phyloP scores from a whole-genome alignment of 805 yeast genomes.

The Yarrowia sp. region DNA sequence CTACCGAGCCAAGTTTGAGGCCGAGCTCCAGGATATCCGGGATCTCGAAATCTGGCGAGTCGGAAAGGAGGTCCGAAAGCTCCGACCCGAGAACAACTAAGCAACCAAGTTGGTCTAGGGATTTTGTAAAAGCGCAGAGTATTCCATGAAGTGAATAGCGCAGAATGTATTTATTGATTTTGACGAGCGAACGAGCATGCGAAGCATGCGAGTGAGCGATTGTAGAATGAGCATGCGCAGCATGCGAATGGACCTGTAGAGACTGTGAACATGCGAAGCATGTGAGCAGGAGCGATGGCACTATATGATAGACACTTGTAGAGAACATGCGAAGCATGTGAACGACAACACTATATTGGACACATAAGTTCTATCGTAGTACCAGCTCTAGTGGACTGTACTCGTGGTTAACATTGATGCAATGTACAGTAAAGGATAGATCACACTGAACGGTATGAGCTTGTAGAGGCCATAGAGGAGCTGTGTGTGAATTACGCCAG shows the following conservation, averaged over 20 bases:
- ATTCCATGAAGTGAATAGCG: constrained; percentile 27
- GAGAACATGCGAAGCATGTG: too few species aligned
- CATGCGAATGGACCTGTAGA: background rate
- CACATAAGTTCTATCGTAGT: too few species aligned
- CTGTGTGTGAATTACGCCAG: too few species aligned
- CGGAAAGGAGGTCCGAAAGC: constrained; percentile 99
- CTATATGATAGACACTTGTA: too few species aligned
- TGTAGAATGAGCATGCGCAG: background rate
- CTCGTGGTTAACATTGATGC: too few species aligned
- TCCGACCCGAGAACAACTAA: constrained; percentile 98
- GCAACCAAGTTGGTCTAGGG: background rate
- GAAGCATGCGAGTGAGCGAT: background rate
- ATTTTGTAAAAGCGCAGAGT: constrained; percentile 3
- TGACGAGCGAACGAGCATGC: background rate
- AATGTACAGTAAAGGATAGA: too few species aligned
- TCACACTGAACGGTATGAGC: too few species aligned
- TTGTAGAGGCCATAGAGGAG: too few species aligned
- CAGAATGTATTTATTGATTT: constrained; percentile 25
- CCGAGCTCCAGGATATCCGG: constrained; percentile 90
- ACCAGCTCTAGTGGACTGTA: too few species aligned
- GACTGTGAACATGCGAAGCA: too few species aligned
- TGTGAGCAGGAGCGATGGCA: too few species aligned
- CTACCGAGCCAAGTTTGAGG: constrained; percentile 95
- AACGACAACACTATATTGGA: too few species aligned
- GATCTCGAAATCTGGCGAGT: constrained; percentile 99